These are phyloP conservation scores for Cucurbita maxima DNA, from an alignment of 306 rosid species.

Conservation along the genomic window DNA sequence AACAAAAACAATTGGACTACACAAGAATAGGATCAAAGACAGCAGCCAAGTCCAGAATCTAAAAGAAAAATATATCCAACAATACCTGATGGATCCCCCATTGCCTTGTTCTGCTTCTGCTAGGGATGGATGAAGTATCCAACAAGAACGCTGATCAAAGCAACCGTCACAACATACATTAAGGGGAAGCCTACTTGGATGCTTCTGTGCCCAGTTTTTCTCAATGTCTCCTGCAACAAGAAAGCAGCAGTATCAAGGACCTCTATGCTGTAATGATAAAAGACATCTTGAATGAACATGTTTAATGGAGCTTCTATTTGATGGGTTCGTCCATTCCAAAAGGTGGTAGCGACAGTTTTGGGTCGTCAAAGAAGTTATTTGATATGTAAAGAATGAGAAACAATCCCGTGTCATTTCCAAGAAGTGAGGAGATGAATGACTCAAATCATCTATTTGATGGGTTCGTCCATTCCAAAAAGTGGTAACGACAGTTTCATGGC, in stretches of 20 bases:
- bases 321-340: neutral
- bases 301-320: neutral
- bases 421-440: neutral
- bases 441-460: neutral
- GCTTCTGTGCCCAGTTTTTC: conserved; percentile 23
- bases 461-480: no score
- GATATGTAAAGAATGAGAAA: neutral
- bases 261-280: neutral
- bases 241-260: neutral
- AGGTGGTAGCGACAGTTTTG: neutral
- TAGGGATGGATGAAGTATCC: conserved; percentile 58
- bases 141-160: conserved; percentile 40
- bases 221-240: conserved; percentile 46
- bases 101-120: neutral
- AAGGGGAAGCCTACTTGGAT: conserved; percentile 61
- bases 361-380: neutral
- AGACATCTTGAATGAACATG: neutral
- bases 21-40: neutral
- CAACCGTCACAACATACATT: conserved; percentile 57
- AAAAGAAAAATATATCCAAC: neutral
- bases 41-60: neutral
- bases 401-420: neutral
- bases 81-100: neutral
- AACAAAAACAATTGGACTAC: neutral
- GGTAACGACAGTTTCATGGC: no score